Percentiles rank a stretch among this genome's conserved stretches.
Conservation (phyloP, 257 asterid species). For the Coffea canephora region DNA sequence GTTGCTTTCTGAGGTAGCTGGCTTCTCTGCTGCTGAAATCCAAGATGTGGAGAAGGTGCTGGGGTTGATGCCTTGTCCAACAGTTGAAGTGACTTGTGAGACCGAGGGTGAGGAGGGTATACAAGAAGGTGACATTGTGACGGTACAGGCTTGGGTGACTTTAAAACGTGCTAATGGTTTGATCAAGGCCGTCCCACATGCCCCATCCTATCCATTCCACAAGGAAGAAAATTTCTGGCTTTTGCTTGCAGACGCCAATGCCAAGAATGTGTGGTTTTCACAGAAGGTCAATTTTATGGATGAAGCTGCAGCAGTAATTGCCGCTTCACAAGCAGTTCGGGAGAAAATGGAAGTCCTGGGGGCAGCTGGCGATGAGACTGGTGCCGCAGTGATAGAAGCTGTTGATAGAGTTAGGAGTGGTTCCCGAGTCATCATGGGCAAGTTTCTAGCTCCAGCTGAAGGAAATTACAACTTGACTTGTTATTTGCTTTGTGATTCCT, state of each 20-base stretch:
- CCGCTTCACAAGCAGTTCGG: constrained; percentile 62
- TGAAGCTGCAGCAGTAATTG: constrained; percentile 55
- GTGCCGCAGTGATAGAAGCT: constrained; percentile 62
- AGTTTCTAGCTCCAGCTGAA: constrained; percentile 63
- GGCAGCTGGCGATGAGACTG: constrained; percentile 50
- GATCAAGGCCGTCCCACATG: constrained; percentile 66
- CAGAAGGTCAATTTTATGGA: constrained; percentile 65
- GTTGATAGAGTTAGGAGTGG: constrained; percentile 66
- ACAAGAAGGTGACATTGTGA: constrained; percentile 83
- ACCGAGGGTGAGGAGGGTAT: constrained; percentile 93
- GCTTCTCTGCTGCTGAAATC: constrained; percentile 49
- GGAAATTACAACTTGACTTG: constrained; percentile 73
- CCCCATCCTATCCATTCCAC: constrained; percentile 74
- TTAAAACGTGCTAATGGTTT: constrained; percentile 70
- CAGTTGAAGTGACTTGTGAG: constrained; percentile 66
- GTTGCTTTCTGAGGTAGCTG: constrained; percentile 60
- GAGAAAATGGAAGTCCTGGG: constrained; percentile 68
- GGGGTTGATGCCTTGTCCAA: constrained; percentile 61
- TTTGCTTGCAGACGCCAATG: constrained; percentile 67
- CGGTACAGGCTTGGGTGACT: constrained; percentile 78
- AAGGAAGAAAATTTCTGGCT: constrained; percentile 93
- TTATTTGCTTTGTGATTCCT: constrained; percentile 70
- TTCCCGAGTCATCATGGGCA: constrained; percentile 64
- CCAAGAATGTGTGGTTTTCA: constrained; percentile 75
- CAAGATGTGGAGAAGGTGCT: constrained; percentile 77